Percentiles rank a stretch among this genome's conserved stretches.
These are phyloP conservation scores for Lunasporangiospora selenospora DNA, from an alignment of 192 early-diverging fungal genomes.

Conservation along the genomic window DNA sequence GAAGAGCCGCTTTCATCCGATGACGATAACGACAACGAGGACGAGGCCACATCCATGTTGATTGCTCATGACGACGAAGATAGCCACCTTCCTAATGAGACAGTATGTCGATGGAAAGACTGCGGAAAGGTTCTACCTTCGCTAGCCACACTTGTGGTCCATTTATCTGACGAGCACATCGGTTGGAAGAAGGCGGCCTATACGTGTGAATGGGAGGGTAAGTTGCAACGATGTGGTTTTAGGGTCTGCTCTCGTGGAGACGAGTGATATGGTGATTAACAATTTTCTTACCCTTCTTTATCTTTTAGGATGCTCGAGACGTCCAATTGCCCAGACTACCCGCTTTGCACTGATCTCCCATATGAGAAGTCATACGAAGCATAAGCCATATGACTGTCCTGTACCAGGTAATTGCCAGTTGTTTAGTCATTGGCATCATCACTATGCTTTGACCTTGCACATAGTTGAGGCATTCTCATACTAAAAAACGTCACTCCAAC, in stretches of 20 bases:
- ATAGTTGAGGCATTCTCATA: too few relatives aligned
- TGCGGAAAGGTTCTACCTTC: slow-evolving; percentile 44
- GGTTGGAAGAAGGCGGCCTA: slow-evolving; percentile 64
- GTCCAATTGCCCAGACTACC: slow-evolving; percentile 56
- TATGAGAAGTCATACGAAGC: slow-evolving; percentile 64
- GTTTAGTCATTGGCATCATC: neutral
- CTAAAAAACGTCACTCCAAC: too few relatives aligned
- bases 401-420: slow-evolving; percentile 26
- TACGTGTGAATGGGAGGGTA: slow-evolving; percentile 61
- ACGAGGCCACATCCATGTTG: neutral
- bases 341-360: slow-evolving; percentile 67
- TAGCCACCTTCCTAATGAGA: slow-evolving; percentile 30
- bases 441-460: too few relatives aligned
- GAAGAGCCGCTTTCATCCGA: slow-evolving; percentile 29
- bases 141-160: slow-evolving; percentile 39
- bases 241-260: too few relatives aligned
- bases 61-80: slow-evolving; percentile 28
- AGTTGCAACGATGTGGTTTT: too few relatives aligned
- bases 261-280: too few relatives aligned
- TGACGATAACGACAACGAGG: slow-evolving; percentile 26
- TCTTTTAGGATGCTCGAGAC: slow-evolving; percentile 48
- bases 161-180: slow-evolving; percentile 63
- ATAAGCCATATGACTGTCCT: slow-evolving; percentile 65
- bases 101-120: slow-evolving; percentile 54
- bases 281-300: too few relatives aligned